Percentiles rank a stretch among this genome's conserved stretches.
Conservation (phyloP, 164 flowering plant species). For the Annona cherimola region DNA sequence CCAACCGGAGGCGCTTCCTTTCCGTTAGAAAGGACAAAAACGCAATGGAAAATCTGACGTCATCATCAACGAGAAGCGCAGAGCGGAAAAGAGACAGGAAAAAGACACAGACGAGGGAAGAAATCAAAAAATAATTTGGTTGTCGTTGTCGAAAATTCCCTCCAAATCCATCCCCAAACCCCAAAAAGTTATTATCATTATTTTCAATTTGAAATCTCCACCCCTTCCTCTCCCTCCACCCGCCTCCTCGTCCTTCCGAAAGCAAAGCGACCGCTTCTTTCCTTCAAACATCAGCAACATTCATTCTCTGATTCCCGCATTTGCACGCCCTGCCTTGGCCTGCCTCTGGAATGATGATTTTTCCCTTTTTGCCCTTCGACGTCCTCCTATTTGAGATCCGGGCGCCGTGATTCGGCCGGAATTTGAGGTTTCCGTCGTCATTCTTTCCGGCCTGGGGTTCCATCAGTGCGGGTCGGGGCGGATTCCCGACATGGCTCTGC, state of each 20-base stretch:
- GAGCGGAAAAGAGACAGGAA: no score
- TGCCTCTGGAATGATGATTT: conserved; percentile 4
- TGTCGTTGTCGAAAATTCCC: not conserved
- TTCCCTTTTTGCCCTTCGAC: not conserved
- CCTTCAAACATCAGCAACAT: conserved; percentile 12
- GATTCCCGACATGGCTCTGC: conserved; percentile 32
- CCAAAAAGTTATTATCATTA: not conserved
- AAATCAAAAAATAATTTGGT: no score
- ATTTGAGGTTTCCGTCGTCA: conserved; percentile 4
- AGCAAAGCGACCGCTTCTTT: not conserved
- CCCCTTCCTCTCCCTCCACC: not conserved
- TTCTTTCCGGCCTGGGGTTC: conserved; percentile 12
- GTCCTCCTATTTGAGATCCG: conserved; percentile 1
- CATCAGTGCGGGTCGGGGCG: not conserved
- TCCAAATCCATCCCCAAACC: not conserved
- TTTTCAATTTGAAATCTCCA: conserved; percentile 16
- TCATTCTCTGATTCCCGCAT: conserved; percentile 15
- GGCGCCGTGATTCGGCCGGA: not conserved
- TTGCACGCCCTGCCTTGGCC: conserved; percentile 5
- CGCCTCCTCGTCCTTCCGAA: not conserved
- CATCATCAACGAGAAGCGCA: no score
- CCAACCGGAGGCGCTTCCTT: no score
- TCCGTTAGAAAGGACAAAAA: no score
- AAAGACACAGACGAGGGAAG: no score
- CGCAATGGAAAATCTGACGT: no score